These are phyloP conservation scores for Ophiostoma australiae DNA, from an alignment of 2,329 filamentous ascomycete genomes.

Conservation along the genomic window DNA sequence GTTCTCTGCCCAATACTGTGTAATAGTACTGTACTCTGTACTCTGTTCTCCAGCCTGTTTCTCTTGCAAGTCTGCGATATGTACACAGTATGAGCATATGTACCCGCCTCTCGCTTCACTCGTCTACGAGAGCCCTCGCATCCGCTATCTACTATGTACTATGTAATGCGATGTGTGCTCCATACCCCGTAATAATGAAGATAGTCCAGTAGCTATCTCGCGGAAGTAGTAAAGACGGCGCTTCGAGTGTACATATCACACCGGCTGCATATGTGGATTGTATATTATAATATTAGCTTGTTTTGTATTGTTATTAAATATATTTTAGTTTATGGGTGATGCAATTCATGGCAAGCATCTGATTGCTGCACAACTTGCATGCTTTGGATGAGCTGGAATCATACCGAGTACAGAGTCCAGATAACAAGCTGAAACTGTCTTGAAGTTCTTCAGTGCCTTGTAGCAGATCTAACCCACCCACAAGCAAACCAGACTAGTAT, in stretches of 20 bases:
- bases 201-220: not conserved
- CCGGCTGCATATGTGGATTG: not conserved
- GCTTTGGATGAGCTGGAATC: not conserved
- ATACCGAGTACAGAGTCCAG: not conserved
- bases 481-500: not conserved
- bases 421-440: not conserved
- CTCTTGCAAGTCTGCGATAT: too few species aligned
- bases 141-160: not conserved
- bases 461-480: not conserved
- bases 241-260: slow-evolving; percentile 2
- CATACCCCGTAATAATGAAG: slow-evolving; percentile 1
- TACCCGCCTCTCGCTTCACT: not conserved
- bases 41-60: not conserved
- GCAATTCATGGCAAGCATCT: not conserved
- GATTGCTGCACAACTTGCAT: not conserved
- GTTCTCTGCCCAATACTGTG: not conserved
- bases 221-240: not conserved
- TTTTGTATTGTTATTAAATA: too few species aligned
- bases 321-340: not conserved
- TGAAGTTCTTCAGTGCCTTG: not conserved
- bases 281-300: too few species aligned
- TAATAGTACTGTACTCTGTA: too few species aligned
- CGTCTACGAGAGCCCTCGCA: not conserved
- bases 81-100: not conserved
- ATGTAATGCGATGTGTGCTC: not conserved